Conservation (phyloP, 352 stramenopile genomes). For the Globisporangium viniferum region DNA sequence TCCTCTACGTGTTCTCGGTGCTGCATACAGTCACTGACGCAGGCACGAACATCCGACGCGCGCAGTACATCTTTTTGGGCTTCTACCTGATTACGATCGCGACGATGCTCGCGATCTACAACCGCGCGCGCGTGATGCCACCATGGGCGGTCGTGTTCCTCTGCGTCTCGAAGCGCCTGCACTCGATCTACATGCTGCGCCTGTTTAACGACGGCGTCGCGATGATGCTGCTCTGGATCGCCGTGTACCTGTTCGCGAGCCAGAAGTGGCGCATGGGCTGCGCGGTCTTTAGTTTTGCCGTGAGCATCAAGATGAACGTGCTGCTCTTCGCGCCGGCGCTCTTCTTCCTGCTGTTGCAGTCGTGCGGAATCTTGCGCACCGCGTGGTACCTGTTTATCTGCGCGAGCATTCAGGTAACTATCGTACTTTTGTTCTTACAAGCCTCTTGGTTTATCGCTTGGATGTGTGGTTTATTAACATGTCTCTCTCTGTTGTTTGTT, state of each 20-base stretch:
- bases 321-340: conserved; percentile 96
- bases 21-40: conserved; percentile 90
- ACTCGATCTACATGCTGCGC: conserved; percentile 98
- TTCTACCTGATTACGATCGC: conserved; percentile 93
- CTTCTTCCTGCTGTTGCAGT: conserved; percentile 94
- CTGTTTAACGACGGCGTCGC: conserved; percentile 98
- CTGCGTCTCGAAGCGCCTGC: conserved; percentile 93
- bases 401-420: conserved; percentile 77
- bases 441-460: neutral
- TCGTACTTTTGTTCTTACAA: neutral
- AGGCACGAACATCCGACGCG: conserved; percentile 77
- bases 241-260: conserved; percentile 85
- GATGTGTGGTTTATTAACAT: neutral
- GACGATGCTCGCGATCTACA: conserved; percentile 89
- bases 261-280: conserved; percentile 88
- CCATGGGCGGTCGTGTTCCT: conserved; percentile 90
- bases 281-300: conserved; percentile 93
- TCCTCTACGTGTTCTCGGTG: conserved; percentile 96
- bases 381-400: conserved; percentile 90
- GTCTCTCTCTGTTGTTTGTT: too few species aligned
- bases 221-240: conserved; percentile 95
- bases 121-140: conserved; percentile 64
- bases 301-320: conserved; percentile 99
- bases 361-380: conserved; percentile 72
- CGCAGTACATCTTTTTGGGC: conserved; percentile 93